These are phyloP conservation scores for Tylopilus vinaceipallidus DNA, from an alignment of 768 basidiomycete species.

Conservation along the genomic window DNA sequence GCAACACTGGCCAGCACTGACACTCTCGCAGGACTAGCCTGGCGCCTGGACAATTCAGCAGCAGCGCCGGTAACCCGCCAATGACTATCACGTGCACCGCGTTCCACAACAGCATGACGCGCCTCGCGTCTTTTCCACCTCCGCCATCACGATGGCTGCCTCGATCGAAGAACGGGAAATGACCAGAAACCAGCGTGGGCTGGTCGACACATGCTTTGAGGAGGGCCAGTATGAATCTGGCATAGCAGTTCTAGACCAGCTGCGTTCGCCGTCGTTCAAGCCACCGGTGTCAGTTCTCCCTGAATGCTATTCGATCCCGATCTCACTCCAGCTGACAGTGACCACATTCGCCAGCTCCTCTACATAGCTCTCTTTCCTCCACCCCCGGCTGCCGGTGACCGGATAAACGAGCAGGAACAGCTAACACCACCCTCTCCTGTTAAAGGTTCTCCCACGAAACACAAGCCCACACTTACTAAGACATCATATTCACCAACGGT, in stretches of 20 bases:
- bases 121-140: conserved; percentile 1
- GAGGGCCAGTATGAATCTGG: conserved; percentile 75
- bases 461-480: conserved; percentile 38
- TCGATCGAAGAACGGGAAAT: conserved; percentile 40
- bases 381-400: conserved; percentile 16
- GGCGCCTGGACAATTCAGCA: too few species aligned
- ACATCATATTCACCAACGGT: conserved; percentile 43
- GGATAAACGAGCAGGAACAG: conserved; percentile 21
- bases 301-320: conserved; percentile 9
- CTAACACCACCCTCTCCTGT: conserved; percentile 30
- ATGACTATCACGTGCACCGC: conserved; percentile 26
- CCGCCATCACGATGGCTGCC: conserved; percentile 7
- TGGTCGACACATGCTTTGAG: conserved; percentile 74
- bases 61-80: too few species aligned
- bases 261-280: conserved; percentile 54
- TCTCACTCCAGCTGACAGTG: conserved; percentile 35
- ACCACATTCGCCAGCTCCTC: conserved; percentile 64
- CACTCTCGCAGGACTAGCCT: too few species aligned
- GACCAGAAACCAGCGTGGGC: conserved; percentile 45
- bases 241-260: conserved; percentile 57
- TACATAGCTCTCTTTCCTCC: conserved; percentile 70
- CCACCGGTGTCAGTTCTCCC: conserved; percentile 54
- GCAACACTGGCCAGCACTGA: background rate
- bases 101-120: conserved; percentile 10
- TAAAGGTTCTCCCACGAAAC: conserved; percentile 51